Conservation (phyloP, 768 basidiomycete genomes). For the Boletus rubroflammeus region DNA sequence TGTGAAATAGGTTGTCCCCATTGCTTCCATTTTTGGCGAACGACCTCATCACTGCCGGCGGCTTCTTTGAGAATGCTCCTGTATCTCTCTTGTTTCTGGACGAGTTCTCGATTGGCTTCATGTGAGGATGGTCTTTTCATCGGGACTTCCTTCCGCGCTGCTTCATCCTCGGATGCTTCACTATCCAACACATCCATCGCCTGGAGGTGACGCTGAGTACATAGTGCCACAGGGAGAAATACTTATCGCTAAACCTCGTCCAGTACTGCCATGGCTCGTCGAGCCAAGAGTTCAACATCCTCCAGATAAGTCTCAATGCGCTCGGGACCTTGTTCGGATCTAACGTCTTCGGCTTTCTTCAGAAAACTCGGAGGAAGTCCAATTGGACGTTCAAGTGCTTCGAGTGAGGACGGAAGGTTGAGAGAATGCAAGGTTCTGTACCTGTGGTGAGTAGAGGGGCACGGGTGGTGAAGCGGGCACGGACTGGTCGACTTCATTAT, state of each 20-base stretch:
- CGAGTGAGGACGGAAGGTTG: conserved; percentile 81
- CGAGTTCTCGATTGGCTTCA: conserved; percentile 72
- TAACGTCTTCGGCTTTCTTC: conserved; percentile 81
- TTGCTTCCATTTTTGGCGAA: conserved; percentile 82
- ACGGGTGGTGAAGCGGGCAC: conserved; percentile 19
- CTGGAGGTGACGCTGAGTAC: conserved; percentile 37
- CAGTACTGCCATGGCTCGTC: conserved; percentile 56
- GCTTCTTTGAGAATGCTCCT: conserved; percentile 71
- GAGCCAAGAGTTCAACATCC: conserved; percentile 65
- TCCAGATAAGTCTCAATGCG: conserved; percentile 69
- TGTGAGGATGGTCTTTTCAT: conserved; percentile 64
- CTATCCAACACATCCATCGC: conserved; percentile 87
- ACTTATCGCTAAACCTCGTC: conserved; percentile 58
- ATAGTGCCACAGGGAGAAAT: background rate
- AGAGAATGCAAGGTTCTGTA: conserved; percentile 61
- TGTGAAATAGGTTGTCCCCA: conserved; percentile 74
- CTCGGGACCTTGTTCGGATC: conserved; percentile 69
- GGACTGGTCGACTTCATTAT: conserved; percentile 59
- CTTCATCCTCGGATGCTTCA: conserved; percentile 84
- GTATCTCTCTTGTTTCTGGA: conserved; percentile 69
- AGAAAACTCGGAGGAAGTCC: conserved; percentile 87
- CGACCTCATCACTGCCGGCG: conserved; percentile 66
- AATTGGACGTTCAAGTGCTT: conserved; percentile 82
- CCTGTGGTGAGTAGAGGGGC: conserved; percentile 3
- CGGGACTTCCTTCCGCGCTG: conserved; percentile 48